Percentiles rank a stretch among this genome's conserved stretches.
Evolutionary conservation across 2,329 filamentous ascomycete species (phyloP).

Genomic region (Chlorencoelia australis): DNA sequence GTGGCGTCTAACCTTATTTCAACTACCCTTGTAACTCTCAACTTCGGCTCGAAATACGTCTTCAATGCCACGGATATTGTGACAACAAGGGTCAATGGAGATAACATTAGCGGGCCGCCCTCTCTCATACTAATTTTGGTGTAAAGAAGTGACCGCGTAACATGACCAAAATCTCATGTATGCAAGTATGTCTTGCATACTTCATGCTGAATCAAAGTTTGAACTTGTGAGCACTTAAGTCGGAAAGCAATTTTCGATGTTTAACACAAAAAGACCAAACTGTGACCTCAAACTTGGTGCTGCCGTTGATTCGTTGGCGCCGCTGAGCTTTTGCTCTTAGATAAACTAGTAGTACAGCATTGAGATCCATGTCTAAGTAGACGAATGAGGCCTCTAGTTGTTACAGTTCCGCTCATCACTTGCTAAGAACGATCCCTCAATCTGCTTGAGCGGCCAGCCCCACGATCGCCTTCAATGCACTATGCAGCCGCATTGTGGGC

Average conservation of each 20-base stretch:
- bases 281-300: not conserved
- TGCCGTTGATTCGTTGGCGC: not conserved
- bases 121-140: slow-evolving; percentile 21
- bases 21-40: too few relatives aligned
- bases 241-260: slow-evolving; percentile 4
- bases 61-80: slow-evolving; percentile 3
- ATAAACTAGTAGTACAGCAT: not conserved
- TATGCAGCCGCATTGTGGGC: too few relatives aligned
- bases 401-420: not conserved
- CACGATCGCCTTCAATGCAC: too few relatives aligned
- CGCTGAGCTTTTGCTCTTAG: not conserved
- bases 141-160: slow-evolving; percentile 21
- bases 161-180: slow-evolving; percentile 22
- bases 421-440: too few relatives aligned
- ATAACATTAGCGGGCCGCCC: slow-evolving; percentile 19
- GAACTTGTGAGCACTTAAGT: too few relatives aligned
- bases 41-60: too few relatives aligned
- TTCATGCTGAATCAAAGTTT: too few relatives aligned
- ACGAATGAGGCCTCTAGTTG: not conserved
- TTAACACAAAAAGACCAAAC: not conserved
- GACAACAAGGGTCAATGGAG: slow-evolving; percentile 12
- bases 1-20: too few relatives aligned
- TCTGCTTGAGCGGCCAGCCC: too few relatives aligned
- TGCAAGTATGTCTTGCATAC: slow-evolving; percentile 25
- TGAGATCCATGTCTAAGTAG: not conserved